Base-by-base conservation (phyloP, 371 early-diverging fungal genomes). In the Mortierella sp. region DNA sequence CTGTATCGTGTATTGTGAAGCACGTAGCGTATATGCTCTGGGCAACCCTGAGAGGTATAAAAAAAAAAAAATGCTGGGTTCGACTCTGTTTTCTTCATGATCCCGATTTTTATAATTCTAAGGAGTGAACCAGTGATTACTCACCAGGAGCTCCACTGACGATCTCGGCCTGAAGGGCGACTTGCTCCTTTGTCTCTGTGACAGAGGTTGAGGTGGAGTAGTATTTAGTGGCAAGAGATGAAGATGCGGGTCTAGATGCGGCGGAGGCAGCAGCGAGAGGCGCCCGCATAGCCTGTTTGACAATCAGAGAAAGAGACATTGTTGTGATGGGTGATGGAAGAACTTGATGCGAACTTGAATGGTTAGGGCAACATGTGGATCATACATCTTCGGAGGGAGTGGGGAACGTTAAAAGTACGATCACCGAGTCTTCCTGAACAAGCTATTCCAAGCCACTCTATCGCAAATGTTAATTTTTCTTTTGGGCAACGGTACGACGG, bases 91-190 rank as follows among this genome's bases (percentile, higher is more conserved):
- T 12, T 15, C 45, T 10, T n/a, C n/a, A 45, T 45, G 17, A 19
- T n/a, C 45, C 45, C n/a, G 45, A 45, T 45, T 45, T 45, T 12
- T 19, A 45, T 19, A 19, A 37, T 4, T 45, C 19, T 53, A 9
- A 40, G 28, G 28, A 23, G 10, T 53, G 26, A 28, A 26, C 26
- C 28, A 53, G 12, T 9, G 53, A 53, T 12, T 23, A 64, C 64
- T 64, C 63, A 76, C 77, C 77, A 71, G 77, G 77, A 37, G 77
- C 77, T 49, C 77, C 77, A 43, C 77, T 76, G 77, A 76, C 32
- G 72, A 76, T 76, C 64, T 76, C 77, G 9, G 77, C 77, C 72
- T 76, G 77, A 56, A 76, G 71, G 19, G 72, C 57, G 26, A 47
- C 59, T 34, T 71, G 64, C 40, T 67, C 77, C 61, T 51, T 57